Evolutionary conservation across 768 basidiomycete genomes (phyloP).

Genomic region (Boletellus emodensis): DNA sequence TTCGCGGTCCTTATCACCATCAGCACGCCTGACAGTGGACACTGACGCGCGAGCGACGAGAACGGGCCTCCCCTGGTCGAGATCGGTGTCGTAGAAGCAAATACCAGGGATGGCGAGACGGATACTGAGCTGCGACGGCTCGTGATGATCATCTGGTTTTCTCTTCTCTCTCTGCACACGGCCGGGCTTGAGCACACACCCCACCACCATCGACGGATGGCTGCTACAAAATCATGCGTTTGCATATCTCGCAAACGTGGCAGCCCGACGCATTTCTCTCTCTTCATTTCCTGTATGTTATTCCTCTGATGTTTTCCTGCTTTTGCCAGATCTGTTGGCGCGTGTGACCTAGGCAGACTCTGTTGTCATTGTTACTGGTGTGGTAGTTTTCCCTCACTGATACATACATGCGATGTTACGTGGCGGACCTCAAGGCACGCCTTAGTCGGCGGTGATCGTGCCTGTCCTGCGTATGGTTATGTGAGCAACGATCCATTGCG

Average conservation of each 20-base stretch:
- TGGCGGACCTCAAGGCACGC: too few relatives aligned
- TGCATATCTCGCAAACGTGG: conserved; percentile 3
- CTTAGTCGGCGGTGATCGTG: too few relatives aligned
- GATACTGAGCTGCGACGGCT: conserved; percentile 1
- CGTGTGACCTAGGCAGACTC: not conserved
- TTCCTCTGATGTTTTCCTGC: not conserved
- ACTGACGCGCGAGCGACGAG: conserved; percentile 13
- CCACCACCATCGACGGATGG: too few relatives aligned
- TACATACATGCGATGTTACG: too few relatives aligned
- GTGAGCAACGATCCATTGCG: too few relatives aligned
- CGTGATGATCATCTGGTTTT: conserved; percentile 5
- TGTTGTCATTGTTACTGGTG: not conserved
- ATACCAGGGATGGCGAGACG: conserved; percentile 3
- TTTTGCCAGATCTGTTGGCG: not conserved
- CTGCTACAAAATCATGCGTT: too few relatives aligned
- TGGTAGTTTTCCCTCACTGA: not conserved
- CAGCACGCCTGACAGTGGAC: conserved; percentile 5
- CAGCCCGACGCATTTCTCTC: not conserved
- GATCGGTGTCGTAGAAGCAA: conserved; percentile 28
- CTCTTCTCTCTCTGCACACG: too few relatives aligned
- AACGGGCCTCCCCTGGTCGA: conserved; percentile 31
- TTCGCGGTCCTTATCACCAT: conserved; percentile 45
- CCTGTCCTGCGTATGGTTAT: too few relatives aligned
- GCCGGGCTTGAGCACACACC: not conserved
- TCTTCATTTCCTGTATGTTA: not conserved